Evolutionary conservation across 2,329 filamentous ascomycete genomes (phyloP), one percentile per base, ranked within the genome.

Genomic region (Talaromyces verruculosus): DNA sequence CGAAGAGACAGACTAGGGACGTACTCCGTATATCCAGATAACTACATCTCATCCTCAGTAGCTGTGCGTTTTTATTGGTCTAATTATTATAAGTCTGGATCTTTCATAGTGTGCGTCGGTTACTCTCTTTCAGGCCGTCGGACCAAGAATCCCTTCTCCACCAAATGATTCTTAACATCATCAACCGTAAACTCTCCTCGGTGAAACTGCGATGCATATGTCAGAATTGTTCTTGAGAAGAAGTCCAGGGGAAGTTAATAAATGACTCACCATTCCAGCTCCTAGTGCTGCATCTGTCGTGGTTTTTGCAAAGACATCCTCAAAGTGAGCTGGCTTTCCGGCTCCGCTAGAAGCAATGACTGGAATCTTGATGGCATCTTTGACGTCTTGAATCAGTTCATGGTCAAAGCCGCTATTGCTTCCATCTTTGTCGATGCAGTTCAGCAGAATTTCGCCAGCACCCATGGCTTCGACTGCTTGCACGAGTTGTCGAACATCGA

Each of bases 341-440:
- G 95, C 95, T 47, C 95, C 95, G 76, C 92, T 96, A 33, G 91
- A 95, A 15, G 95, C 93, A 79, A 99, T 96, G 60, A 99, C 95
- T 6, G 95, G 95, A 70, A 99, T 97, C 75, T 85, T 90, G 69
- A 97, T 86, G 19, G 91, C 88, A n/a, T 76, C 82, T 81, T 99
- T 99, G 67, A 98, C 94, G 75, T 93, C 91, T 61, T 85, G 82
- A 72, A 99, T 92, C 64, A 99, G 84, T 82, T 98, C 95, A 10
- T 97, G 84, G 78, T 99, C 95, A 76, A 97, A 99, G 1, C 95
- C 95, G 71, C 87, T 91, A 80, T 96, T 97, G 65, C 91, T 95
- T 63, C 95, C 95, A 77, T 99, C 95, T 76, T 91, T 92, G 82
- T 99, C 95, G 73, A 99, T 99, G 82, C 93, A 97, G 81, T 99